A percentile compares a stretch with the other conserved stretches of the same genome.
Conservation (phyloP, 495 filamentous ascomycete genomes). For the Aspergillus biplanus region DNA sequence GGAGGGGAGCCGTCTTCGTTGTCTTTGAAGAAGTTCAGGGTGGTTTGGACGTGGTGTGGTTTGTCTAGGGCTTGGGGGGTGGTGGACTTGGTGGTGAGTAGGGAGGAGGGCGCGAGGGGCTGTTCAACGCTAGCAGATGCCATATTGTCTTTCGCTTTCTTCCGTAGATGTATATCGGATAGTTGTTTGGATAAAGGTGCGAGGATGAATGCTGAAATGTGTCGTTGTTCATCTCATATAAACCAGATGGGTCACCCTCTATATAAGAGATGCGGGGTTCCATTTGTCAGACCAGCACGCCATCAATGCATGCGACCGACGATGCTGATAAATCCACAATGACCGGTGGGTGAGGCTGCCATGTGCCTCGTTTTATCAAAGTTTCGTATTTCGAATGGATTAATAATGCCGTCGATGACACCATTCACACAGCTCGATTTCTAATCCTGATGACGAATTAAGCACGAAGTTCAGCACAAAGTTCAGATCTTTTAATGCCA, state of each 20-base stretch:
- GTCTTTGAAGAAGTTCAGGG: constrained; percentile 63
- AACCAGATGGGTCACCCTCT: no score
- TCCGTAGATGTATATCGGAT: not conserved
- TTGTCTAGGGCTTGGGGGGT: constrained; percentile 25
- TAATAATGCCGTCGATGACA: not conserved
- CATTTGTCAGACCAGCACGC: constrained; percentile 46
- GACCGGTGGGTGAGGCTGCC: not conserved
- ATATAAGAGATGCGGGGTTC: constrained; percentile 24
- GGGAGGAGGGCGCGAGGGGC: constrained; percentile 22
- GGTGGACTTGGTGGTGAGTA: constrained; percentile 22
- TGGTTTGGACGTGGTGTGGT: constrained; percentile 56
- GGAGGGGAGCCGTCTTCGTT: constrained; percentile 61
- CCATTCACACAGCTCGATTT: not conserved
- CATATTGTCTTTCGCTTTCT: constrained; percentile 24
- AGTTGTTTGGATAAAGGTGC: not conserved
- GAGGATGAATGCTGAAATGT: no score
- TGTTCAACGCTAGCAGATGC: constrained; percentile 48
- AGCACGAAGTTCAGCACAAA: no score
- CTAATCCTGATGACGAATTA: not conserved
- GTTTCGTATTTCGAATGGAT: not conserved
- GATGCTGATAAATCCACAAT: constrained; percentile 13
- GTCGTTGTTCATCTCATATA: no score
- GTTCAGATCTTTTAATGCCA: no score
- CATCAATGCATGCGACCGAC: constrained; percentile 30
- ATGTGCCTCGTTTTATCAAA: not conserved